A percentile compares a stretch with the other conserved stretches of the same genome.
These are phyloP conservation scores for Debaryomyces fabryi DNA, from an alignment of 1,139 yeast species.

Conservation along the genomic window DNA sequence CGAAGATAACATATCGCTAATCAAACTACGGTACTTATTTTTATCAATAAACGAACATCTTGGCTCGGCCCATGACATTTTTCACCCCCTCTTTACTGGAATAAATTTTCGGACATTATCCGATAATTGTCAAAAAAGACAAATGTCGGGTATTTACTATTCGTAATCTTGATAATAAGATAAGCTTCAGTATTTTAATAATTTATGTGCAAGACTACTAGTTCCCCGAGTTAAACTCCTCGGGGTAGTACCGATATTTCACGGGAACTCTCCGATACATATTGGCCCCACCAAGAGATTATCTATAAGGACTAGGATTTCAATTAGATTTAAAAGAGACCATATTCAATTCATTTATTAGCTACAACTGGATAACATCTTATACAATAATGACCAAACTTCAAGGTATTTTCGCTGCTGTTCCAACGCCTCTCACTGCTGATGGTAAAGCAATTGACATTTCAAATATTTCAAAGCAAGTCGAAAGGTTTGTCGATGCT, in stretches of 20 bases:
- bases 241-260: too few species aligned
- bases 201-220: too few species aligned
- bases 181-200: too few species aligned
- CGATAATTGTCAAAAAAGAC: neutral
- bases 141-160: neutral
- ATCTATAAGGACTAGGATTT: neutral
- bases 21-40: neutral
- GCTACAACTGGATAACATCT: neutral
- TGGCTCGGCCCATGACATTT: neutral
- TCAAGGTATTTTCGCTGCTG: conserved; percentile 20
- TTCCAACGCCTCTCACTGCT: conserved; percentile 18
- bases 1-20: neutral
- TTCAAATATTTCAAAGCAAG: conserved; percentile 12
- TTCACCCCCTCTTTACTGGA: neutral
- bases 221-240: too few species aligned
- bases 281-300: neutral
- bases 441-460: conserved; percentile 14
- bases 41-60: neutral
- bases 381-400: conserved; percentile 5
- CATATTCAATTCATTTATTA: neutral
- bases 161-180: neutral
- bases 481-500: conserved; percentile 17
- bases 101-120: neutral
- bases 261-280: too few species aligned
- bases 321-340: neutral